Evolutionary conservation across 2,329 filamentous ascomycete genomes (phyloP).

Genomic region (Sclerotinia sclerotiorum): DNA sequence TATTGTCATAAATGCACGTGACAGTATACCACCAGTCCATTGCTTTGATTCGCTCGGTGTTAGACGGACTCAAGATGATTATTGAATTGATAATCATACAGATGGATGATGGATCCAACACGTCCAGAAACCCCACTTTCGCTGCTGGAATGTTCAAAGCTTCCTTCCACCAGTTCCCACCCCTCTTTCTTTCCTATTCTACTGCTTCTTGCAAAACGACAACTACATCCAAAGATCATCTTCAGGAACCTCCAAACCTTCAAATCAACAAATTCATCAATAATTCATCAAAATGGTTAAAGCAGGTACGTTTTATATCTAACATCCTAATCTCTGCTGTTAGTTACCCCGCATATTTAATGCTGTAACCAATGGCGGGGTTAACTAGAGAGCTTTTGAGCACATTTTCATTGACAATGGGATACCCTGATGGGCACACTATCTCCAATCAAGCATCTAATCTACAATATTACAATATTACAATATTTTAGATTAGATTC

Average conservation of each 20-base stretch:
- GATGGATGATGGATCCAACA: background rate
- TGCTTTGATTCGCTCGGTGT: background rate
- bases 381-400: slow-evolving; percentile 57
- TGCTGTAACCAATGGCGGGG: slow-evolving; percentile 36
- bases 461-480: background rate
- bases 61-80: background rate
- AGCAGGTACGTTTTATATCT: slow-evolving; percentile 68
- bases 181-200: slow-evolving; percentile 19
- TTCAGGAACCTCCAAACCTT: background rate
- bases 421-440: slow-evolving; percentile 50
- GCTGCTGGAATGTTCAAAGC: slow-evolving; percentile 3
- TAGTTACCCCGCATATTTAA: slow-evolving; percentile 19
- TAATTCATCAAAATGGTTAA: slow-evolving; percentile 88
- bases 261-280: slow-evolving; percentile 31
- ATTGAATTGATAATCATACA: slow-evolving; percentile 18
- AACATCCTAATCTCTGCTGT: slow-evolving; percentile 18
- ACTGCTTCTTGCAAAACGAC: slow-evolving; percentile 16
- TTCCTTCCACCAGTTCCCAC: slow-evolving; percentile 5
- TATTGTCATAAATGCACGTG: background rate
- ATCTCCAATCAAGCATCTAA: slow-evolving; percentile 39
- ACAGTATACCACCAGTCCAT: too few relatives aligned
- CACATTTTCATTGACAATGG: slow-evolving; percentile 48
- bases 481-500: background rate
- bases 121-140: slow-evolving; percentile 17
- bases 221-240: slow-evolving; percentile 7